Base-by-base conservation (phyloP, 2,329 filamentous ascomycete genomes). In the Pseudocercospora eumusae region DNA sequence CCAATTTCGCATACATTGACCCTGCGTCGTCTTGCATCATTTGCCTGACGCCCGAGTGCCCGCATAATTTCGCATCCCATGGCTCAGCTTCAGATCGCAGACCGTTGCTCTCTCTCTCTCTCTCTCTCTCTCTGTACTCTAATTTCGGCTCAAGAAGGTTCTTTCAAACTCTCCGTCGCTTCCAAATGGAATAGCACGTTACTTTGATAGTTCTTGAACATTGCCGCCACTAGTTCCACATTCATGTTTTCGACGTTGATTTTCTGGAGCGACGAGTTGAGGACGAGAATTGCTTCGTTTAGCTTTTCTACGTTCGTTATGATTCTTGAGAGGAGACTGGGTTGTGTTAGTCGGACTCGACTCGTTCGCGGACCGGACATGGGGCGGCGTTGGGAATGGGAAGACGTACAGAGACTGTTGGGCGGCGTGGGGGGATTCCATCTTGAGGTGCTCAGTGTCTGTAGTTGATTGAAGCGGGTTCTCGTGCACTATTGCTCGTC, bases 171-270 rank as follows among this genome's bases (percentile, higher is more conserved):
- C 53, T 71, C 69, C 33, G 69, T 71, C 15, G 69, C 69, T 87
- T 98, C 95, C 5, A 99, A 83, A 72, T 99, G 95, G 76, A 99
- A 98, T 5, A 98, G 81, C 13, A 98, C 93, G 71, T 98, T 99
- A 10, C 92, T 96, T 76, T 97, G 93, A 76, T 99, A 99, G 79
- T 98, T 99, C 81, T 98, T 97, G 83, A 98, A 99, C 95, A 99
- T 99, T 75, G 98, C 93, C 0, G 93, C 93, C 4, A 98, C 95
- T 2, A 98, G 84, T 79, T 98, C 95, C 36, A 97, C 92, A 74
- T 99, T 96, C 92, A 98, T 97, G 76, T 98, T 99, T 73, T 96
- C 91, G 60, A 97, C 88, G 74, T 98, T 98, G 83, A 98, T 97
- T 69, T 98, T 93, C 90, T 96, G 91, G 1, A 99, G 87, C 55